Conservation (phyloP, 164 flowering plant genomes). For the Magnolia officinalis region DNA sequence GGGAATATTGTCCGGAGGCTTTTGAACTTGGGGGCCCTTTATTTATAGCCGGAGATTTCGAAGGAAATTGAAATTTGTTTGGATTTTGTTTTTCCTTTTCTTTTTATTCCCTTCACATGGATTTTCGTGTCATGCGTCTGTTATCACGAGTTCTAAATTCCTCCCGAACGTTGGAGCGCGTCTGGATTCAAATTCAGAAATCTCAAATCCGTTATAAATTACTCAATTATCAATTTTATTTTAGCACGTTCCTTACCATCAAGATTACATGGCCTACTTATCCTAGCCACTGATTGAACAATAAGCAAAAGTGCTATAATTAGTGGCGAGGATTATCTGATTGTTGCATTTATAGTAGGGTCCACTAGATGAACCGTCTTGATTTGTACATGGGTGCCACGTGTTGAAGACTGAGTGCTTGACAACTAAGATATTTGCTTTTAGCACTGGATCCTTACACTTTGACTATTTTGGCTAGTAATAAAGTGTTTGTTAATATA, state of each 20-base stretch:
- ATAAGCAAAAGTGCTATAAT: not conserved
- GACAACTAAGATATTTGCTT: no score
- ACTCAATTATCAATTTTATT: not conserved
- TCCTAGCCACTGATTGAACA: not conserved
- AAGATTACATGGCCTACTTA: not conserved
- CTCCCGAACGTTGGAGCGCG: slow-evolving; percentile 65
- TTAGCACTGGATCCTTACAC: no score
- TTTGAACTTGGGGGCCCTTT: slow-evolving; percentile 13
- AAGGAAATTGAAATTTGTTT: not conserved
- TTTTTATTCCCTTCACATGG: slow-evolving; percentile 47
- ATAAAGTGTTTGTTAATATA: no score
- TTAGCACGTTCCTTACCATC: no score
- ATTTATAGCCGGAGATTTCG: slow-evolving; percentile 31
- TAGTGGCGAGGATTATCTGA: not conserved
- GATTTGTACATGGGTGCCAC: not conserved
- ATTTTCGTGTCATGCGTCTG: slow-evolving; percentile 43
- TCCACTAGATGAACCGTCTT: not conserved
- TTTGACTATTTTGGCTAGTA: no score
- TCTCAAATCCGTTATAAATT: not conserved
- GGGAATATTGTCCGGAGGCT: slow-evolving; percentile 6
- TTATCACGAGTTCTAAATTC: slow-evolving; percentile 38
- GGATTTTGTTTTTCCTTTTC: not conserved
- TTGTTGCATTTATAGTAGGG: not conserved
- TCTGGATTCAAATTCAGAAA: slow-evolving; percentile 25
- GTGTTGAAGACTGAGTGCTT: no score